Conservation (phyloP, 495 filamentous ascomycete species). For the Rusavskia elegans region DNA sequence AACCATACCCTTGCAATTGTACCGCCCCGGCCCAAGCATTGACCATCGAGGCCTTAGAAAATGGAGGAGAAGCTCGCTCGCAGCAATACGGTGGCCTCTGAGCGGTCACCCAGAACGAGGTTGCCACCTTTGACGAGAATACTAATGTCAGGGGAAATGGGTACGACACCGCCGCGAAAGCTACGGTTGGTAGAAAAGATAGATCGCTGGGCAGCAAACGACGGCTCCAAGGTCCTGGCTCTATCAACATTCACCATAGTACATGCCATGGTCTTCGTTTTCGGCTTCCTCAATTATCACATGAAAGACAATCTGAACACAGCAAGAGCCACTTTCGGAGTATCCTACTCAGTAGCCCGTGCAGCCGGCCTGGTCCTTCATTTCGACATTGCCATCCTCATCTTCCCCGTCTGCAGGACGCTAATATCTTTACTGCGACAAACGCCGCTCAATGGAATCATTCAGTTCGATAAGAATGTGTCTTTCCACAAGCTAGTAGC, state of each 20-base stretch:
- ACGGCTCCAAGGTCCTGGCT: conserved; percentile 57
- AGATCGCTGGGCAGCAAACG: conserved; percentile 54
- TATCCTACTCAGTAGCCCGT: conserved; percentile 56
- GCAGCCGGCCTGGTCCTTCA: conserved; percentile 55
- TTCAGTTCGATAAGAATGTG: conserved; percentile 71
- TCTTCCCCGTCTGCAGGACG: conserved; percentile 68
- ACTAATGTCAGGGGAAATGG: conserved; percentile 57
- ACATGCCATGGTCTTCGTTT: conserved; percentile 3
- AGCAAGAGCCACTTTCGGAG: conserved; percentile 46
- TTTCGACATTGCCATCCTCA: conserved; percentile 57
- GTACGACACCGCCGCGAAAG: conserved; percentile 41
- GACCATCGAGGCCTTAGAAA: background rate
- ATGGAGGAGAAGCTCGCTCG: background rate
- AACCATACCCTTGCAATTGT: too few relatives aligned
- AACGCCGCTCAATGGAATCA: conserved; percentile 60
- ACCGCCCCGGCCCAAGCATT: too few relatives aligned
- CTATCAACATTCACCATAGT: conserved; percentile 15
- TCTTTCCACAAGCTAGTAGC: conserved; percentile 67
- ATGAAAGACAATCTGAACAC: conserved; percentile 52
- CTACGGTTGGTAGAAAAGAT: conserved; percentile 35
- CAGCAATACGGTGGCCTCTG: conserved; percentile 2
- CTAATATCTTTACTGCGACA: conserved; percentile 60
- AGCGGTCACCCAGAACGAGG: conserved; percentile 29
- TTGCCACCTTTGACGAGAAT: conserved; percentile 55
- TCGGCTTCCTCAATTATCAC: conserved; percentile 50